Base-by-base conservation (phyloP, 352 stramenopile species). In the Pythium phragmitis region DNA sequence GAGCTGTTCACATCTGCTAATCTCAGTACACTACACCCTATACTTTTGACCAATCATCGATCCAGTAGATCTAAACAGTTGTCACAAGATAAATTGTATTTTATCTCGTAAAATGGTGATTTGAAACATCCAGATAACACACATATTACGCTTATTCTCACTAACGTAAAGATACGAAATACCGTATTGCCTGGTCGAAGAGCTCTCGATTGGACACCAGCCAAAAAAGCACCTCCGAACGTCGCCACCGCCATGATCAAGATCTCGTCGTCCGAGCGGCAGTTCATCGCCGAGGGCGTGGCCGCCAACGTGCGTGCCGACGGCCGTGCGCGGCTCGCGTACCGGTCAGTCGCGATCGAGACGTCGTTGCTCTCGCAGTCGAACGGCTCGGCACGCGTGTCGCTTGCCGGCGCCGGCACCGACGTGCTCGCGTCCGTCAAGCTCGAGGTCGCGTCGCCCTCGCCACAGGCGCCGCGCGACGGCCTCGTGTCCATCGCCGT, bases 381-480 rank as follows among this genome's bases (percentile, higher is more conserved):
- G 48, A 89, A 93, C 63, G 85, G 82, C 33, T 93, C 85, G 50
- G 81, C 82, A 60, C 79, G 85, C 33, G 81, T 87, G 30, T 90
- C 79, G 39, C 66, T 92, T 7, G 79, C 83, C 47, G 72, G 77
- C 41, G 77, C 76, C 6, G 82, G 80, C 49, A 93, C 82, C 7
- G 85, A 93, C 64, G 76, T 93, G 23, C 59, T 93, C 47, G 85
- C 85, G 23, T 90, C 80, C 45, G 80, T 93, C 41, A 93, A 93
- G 68, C 69, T 93, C 37, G 82, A 93, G 49, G 80, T 91, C 14
- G 62, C 74, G n/a, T 21, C 69, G 43, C 80, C 80, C 12, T 60
- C 70, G 42, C 72, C 79, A 19, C 73, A 85, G 47, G 68, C 75
- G 5, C 82, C 82, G 1, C 65, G 75, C 47, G 74, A 77, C 7